Evolutionary conservation across 352 stramenopile species (phyloP), one percentile per base, ranked within the genome.

Genomic region (Thraustotheca clavata): DNA sequence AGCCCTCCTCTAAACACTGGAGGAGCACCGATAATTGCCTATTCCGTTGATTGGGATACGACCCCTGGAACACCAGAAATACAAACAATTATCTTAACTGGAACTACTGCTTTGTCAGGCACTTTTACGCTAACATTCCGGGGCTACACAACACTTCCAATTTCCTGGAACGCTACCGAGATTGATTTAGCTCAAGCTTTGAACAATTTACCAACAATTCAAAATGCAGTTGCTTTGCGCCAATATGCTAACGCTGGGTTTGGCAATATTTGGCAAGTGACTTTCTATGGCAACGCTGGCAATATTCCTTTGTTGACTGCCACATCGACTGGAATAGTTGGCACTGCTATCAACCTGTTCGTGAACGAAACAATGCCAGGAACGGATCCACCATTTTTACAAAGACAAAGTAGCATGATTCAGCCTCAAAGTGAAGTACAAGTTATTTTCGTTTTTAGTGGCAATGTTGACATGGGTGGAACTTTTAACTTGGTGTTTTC

Each of bases 211-310:
- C 52, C 48, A 26, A 68, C n/a, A 39, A 29, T 62, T 9, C 33
- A 11, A 29, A 43, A 35, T n/a, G 60, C 49, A 5, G 22, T 16
- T 50, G 60, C 62, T 3, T 61, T 47, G n/a, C n/a, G n/a, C n/a
- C n/a, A n/a, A n/a, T n/a, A n/a, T n/a, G n/a, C n/a, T n/a, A n/a
- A n/a, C n/a, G 14, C 48, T 20, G 76, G 76, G 1, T 84, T 81
- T 52, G 81, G 81, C 2, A 88, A 81, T 47, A 75, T 88, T 60
- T 94, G 82, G 82, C 68, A 73, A 7, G 71, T 91, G 18, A 77
- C 70, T 11, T 94, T 91, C 46, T 74, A 73, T 11, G 74, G 83
- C 31, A 75, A 60, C 2, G 48, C 83, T 0, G 82, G 81, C 16
- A 76, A 91, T 20, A 66, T 89, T 0, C 67, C 73, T 0, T 50